Evolutionary conservation across 495 filamentous ascomycete species (phyloP), one percentile per base, ranked within the genome.

Genomic region (Hamigera avellanea): DNA sequence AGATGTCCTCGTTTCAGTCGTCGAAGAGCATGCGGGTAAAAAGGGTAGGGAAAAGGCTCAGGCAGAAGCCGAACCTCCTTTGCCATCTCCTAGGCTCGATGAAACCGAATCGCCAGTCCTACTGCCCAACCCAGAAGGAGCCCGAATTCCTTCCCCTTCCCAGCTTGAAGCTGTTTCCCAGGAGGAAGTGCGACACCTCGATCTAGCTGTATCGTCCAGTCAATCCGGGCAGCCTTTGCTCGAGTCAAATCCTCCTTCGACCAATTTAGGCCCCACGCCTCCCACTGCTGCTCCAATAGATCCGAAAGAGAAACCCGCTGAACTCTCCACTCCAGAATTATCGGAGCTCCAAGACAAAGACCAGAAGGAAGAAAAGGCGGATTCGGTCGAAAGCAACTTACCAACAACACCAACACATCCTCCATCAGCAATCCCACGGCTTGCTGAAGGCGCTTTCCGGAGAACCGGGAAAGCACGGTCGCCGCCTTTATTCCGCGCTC

Each of bases 121-220:
- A 3, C 3, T 35, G 14, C 10, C 10, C 16, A 42, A 48, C 19
- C 39, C 44, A 15, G 40, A 40, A 15, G 13, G 36, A 27, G 40
- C 32, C 16, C 49, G 36, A 26, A 30, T 33, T 10, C 28, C 48
- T 26, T 49, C 52, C 1, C 45, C 56, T 19, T 48, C 52, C 0
- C 53, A 58, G 19, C 42, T 43, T n/a, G 49, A 53, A 29, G 42
- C 42, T 27, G 50, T 49, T 14, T 30, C 48, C 6, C 49, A 55
- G 19, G 70, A 80, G 21, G 72, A 75, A 45, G 69, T 83, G 16
- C 71, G 74, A 16, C 78, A 83, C 44, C 63, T 86, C 2, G 83
- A 89, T 48, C 68, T 87, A 26, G 81, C 80, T n/a, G 62, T 79
- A 9, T 58, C 77, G 14, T 52, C 58, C 8, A 49, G 47, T 21